Evolutionary conservation across 2,329 filamentous ascomycete species (phyloP).

Genomic region (Fusarium palustre): DNA sequence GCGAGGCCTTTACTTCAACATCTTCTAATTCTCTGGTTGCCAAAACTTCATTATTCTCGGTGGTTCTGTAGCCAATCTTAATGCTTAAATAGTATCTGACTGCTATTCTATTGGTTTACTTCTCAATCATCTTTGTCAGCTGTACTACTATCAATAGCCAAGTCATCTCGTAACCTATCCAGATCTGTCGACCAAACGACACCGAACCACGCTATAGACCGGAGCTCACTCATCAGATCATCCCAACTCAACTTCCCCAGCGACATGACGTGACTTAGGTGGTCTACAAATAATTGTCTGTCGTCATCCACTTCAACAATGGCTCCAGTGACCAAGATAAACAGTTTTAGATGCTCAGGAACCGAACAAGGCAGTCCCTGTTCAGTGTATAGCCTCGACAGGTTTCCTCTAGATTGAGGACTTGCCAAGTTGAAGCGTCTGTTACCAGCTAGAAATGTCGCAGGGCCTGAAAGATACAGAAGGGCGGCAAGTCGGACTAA

Average conservation of each 20-base stretch:
- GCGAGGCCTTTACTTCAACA: too few relatives aligned
- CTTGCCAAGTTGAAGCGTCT: not conserved
- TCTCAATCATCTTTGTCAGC: not conserved
- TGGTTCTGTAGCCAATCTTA: not conserved
- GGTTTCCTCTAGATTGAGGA: not conserved
- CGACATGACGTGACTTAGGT: not conserved
- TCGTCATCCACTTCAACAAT: not conserved
- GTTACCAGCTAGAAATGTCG: not conserved
- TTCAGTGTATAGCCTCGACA: not conserved
- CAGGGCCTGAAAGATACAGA: not conserved
- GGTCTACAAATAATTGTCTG: not conserved
- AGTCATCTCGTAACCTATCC: not conserved
- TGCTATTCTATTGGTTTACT: not conserved
- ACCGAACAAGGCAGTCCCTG: not conserved
- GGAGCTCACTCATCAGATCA: not conserved
- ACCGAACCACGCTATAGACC: not conserved
- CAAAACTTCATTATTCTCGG: not conserved
- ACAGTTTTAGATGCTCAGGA: not conserved
- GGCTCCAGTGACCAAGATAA: not conserved
- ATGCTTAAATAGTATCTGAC: not conserved
- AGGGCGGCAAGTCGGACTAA: not conserved
- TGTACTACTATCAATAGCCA: not conserved
- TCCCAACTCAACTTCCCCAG: not conserved
- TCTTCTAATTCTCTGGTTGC: not conserved
- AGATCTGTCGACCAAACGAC: not conserved